These are phyloP conservation scores for Ustilago nuda DNA, from an alignment of 1,284 basidiomycete genomes.

Conservation along the genomic window DNA sequence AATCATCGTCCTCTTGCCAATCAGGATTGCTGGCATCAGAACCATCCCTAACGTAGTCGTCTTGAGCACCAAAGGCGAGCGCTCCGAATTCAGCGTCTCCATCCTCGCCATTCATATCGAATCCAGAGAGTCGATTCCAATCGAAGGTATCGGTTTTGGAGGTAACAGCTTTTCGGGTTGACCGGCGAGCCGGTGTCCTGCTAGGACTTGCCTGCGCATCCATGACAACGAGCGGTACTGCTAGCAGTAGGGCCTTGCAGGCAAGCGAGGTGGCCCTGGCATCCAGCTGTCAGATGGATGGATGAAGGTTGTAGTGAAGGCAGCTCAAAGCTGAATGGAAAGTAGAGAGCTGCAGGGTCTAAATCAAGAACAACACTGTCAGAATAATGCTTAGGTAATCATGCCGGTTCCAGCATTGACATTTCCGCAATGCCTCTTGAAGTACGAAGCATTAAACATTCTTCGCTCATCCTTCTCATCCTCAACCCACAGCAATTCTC, in stretches of 20 bases:
- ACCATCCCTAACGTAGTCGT: slow-evolving; percentile 26
- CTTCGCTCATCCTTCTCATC: not conserved
- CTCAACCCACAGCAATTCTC: not conserved
- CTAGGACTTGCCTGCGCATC: slow-evolving; percentile 31
- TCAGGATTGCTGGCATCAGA: slow-evolving; percentile 31
- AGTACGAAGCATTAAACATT: slow-evolving; percentile 1
- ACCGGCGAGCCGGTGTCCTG: slow-evolving; percentile 14
- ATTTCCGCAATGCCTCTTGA: slow-evolving; percentile 2
- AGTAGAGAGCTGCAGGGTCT: slow-evolving; percentile 38
- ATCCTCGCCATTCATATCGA: slow-evolving; percentile 30
- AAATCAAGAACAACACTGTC: not conserved
- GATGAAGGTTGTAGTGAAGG: not conserved
- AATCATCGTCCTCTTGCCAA: slow-evolving; percentile 48
- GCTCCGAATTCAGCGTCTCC: slow-evolving; percentile 39
- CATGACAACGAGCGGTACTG: slow-evolving; percentile 1
- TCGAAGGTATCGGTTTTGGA: slow-evolving; percentile 11
- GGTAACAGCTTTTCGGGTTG: slow-evolving; percentile 16
- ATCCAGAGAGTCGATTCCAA: slow-evolving; percentile 31
- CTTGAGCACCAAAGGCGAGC: slow-evolving; percentile 14
- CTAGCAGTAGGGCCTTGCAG: not conserved
- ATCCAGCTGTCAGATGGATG: not conserved
- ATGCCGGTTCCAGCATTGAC: slow-evolving; percentile 4
- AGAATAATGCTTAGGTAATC: slow-evolving; percentile 28
- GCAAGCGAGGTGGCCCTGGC: not conserved
- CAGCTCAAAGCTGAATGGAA: not conserved